Conservation (phyloP, 129 eudicot species). For the Daucus carota region DNA sequence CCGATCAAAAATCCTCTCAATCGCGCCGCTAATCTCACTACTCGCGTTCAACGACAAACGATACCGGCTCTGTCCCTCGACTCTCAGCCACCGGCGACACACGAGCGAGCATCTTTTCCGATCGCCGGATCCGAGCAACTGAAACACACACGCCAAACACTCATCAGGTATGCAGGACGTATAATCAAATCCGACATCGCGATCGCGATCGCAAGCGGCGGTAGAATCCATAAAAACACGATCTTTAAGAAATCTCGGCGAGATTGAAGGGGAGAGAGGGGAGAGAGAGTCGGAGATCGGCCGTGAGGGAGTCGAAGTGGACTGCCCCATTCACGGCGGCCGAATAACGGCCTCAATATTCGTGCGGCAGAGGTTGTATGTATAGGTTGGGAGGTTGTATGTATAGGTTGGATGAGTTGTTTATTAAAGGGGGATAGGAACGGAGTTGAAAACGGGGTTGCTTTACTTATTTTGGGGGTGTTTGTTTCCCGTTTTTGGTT, state of each 20-base stretch:
- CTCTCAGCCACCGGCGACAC: constrained; percentile 49
- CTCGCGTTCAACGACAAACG: constrained; percentile 50
- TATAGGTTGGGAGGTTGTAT: background rate
- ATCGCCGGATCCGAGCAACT: constrained; percentile 43
- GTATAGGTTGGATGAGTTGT: background rate
- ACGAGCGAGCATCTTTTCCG: constrained; percentile 54
- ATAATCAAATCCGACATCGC: too few relatives aligned
- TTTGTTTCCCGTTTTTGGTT: background rate
- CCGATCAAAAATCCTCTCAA: constrained; percentile 31
- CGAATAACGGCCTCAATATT: background rate
- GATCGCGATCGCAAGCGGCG: background rate
- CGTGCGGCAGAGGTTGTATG: background rate
- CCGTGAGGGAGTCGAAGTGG: constrained; percentile 33
- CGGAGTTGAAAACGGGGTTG: background rate
- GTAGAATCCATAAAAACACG: background rate
- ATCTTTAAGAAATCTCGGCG: background rate
- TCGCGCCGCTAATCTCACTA: constrained; percentile 19
- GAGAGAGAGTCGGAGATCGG: background rate
- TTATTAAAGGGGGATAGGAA: background rate
- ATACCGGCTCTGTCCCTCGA: constrained; percentile 61
- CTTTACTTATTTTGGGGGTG: background rate
- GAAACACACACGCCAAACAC: constrained; percentile 53
- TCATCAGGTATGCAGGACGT: constrained; percentile 41
- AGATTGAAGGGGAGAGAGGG: constrained; percentile 19
- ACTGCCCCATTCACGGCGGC: constrained; percentile 52